A percentile compares a stretch with the other conserved stretches of the same genome.
Evolutionary conservation across 306 rosid species (phyloP).

Genomic region (Acacia crassicarpa): DNA sequence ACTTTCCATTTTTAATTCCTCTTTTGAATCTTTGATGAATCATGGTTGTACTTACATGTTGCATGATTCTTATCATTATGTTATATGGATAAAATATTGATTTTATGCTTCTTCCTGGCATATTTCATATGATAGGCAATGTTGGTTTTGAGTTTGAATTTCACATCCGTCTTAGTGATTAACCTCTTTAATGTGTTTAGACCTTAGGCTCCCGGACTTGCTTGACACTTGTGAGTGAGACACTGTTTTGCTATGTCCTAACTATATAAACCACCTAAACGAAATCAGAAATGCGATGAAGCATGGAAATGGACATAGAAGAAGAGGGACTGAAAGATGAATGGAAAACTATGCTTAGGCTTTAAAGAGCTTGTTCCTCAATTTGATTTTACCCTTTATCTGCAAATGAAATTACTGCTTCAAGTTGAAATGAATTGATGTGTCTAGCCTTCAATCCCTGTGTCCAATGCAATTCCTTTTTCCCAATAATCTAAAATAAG

Average conservation of each 20-base stretch:
- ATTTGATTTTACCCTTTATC: background rate
- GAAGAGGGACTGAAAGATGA: constrained; percentile 8
- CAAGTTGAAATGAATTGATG: constrained; percentile 4
- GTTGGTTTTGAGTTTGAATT: constrained; percentile 28
- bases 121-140: background rate
- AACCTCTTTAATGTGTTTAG: constrained; percentile 14
- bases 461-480: constrained; percentile 2
- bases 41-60: constrained; percentile 8
- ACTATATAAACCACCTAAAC: constrained; percentile 5
- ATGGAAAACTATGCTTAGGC: constrained; percentile 1
- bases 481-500: constrained; percentile 22
- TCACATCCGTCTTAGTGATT: constrained; percentile 7
- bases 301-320: constrained; percentile 6
- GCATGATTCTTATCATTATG: constrained; percentile 2
- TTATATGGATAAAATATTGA: constrained; percentile 18
- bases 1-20: constrained; percentile 9
- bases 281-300: constrained; percentile 23
- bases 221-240: background rate
- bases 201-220: constrained; percentile 11
- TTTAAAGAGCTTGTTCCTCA: constrained; percentile 24
- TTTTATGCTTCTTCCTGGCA: constrained; percentile 19
- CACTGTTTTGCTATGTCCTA: background rate
- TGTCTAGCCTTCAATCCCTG: constrained; percentile 19
- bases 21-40: constrained; percentile 23
- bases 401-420: constrained; percentile 11